Base-by-base conservation (phyloP, 2,329 filamentous ascomycete species). In the Ophidiomyces ophidiicola region DNA sequence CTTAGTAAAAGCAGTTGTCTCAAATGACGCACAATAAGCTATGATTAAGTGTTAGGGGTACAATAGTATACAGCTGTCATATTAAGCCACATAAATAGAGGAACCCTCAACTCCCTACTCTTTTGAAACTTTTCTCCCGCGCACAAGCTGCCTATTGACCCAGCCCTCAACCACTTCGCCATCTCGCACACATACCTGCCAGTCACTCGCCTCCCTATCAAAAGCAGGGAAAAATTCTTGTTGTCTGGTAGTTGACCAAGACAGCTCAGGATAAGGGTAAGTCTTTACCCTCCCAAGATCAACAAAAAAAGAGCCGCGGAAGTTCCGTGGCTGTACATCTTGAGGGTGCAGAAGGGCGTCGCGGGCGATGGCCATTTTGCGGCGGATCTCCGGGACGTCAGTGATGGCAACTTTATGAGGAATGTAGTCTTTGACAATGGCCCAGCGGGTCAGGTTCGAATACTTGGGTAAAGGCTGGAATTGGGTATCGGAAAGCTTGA, bases 371-470 rank as follows among this genome's bases (percentile, higher is more conserved):
- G 30, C 19, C 41, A 42, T 44, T 31, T 46, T 44, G 12, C 39
- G 38, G 11, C 35, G 33, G 21, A 46, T 35, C 23, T 44, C 44
- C 1, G 38, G 44, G 6, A 44, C 31, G 41, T 46, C 38, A 2
- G 10, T 30, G 14, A 44, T 18, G 10, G 39, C 31, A 17, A 43
- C 5, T 21, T 18, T 15, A 1, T 41, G 14, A 5, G 26, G 26
- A 18, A 44, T 38, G 24, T 44, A 41, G n/a, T 42, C 41, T 29
- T 46, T 44, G 20, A 46, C 32, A 26, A 46, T 44, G 3, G 44
- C 41, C 41, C 44, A 44, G 24, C 29, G 41, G 14, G 26, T 20
- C 18, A 29, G 28, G 14, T 23, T 18, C 3, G 5, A 34, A 21
- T 20, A 12, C 19, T 36, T 33, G 11, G 18, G 15, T 26, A 37